Evolutionary conservation across 108 stramenopile species (phyloP).

Genomic region (Fistulifera solaris): DNA sequence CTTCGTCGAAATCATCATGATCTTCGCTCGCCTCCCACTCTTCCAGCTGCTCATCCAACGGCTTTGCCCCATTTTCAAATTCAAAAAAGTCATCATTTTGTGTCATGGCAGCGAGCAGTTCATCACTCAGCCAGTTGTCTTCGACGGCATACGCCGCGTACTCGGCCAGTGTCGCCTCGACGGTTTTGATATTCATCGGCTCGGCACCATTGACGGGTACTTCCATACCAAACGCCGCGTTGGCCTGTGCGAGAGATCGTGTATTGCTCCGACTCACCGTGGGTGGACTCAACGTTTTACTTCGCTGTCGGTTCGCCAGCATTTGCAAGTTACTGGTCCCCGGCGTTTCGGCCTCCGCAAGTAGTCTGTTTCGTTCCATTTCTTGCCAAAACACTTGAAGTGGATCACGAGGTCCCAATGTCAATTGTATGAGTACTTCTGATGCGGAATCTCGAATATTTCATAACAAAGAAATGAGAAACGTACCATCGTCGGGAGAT

Average conservation of each 20-base stretch:
- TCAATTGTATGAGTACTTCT: no score
- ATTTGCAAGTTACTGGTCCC: background rate
- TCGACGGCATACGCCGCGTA: conserved; percentile 41
- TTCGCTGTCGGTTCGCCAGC: background rate
- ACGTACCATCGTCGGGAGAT: conserved; percentile 39
- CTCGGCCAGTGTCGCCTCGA: conserved; percentile 48
- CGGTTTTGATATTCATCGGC: conserved; percentile 26
- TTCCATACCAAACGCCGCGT: background rate
- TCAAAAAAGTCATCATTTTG: conserved; percentile 32
- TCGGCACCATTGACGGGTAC: background rate
- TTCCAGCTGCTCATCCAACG: conserved; percentile 26
- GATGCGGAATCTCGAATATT: no score
- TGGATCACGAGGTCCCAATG: no score
- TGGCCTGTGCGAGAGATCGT: conserved; percentile 1
- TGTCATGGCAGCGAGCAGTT: conserved; percentile 25
- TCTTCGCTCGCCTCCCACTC: conserved; percentile 35
- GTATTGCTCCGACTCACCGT: background rate
- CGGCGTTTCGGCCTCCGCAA: conserved; percentile 22
- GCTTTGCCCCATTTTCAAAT: conserved; percentile 21
- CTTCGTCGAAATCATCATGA: conserved; percentile 11
- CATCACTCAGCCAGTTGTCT: conserved; percentile 70
- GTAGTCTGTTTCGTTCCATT: conserved; percentile 67
- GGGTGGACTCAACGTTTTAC: background rate
- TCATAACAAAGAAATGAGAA: no score
- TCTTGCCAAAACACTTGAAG: conserved; percentile 74